Evolutionary conservation across 352 stramenopile genomes (phyloP).

Genomic region (Phytopythium sindhum): DNA sequence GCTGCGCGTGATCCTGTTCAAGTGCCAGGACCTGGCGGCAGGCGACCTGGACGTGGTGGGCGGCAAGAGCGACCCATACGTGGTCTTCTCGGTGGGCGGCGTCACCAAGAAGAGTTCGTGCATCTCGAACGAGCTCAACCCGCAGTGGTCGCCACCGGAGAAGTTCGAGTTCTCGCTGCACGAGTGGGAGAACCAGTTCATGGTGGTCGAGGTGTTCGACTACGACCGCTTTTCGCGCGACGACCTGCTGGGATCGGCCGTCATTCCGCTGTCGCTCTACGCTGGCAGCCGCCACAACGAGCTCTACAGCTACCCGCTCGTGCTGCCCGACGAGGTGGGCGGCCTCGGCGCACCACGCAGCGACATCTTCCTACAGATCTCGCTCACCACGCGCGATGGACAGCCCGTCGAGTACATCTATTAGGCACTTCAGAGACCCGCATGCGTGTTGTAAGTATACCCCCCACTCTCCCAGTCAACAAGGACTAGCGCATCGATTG

Average conservation of each 20-base stretch:
- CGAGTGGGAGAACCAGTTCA: conserved; percentile 60
- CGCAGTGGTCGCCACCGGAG: conserved; percentile 63
- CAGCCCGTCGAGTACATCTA: conserved; percentile 44
- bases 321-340: conserved; percentile 54
- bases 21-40: conserved; percentile 55
- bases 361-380: conserved; percentile 67
- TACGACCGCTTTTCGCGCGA: conserved; percentile 65
- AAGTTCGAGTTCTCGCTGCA: conserved; percentile 70
- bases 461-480: too few relatives aligned
- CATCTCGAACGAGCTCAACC: conserved; percentile 63
- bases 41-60: conserved; percentile 44
- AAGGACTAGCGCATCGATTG: too few relatives aligned
- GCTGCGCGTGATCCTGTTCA: conserved; percentile 57
- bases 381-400: conserved; percentile 44
- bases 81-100: conserved; percentile 53
- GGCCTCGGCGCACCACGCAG: conserved; percentile 40
- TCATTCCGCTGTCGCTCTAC: conserved; percentile 63
- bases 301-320: conserved; percentile 69
- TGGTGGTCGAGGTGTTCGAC: conserved; percentile 69
- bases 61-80: conserved; percentile 77
- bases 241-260: conserved; percentile 68
- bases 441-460: background rate
- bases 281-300: conserved; percentile 50
- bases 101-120: conserved; percentile 59
- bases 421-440: background rate